phyloP scores from a whole-genome alignment of 129 eudicot species.

The Gnaphalium uliginosum region DNA sequence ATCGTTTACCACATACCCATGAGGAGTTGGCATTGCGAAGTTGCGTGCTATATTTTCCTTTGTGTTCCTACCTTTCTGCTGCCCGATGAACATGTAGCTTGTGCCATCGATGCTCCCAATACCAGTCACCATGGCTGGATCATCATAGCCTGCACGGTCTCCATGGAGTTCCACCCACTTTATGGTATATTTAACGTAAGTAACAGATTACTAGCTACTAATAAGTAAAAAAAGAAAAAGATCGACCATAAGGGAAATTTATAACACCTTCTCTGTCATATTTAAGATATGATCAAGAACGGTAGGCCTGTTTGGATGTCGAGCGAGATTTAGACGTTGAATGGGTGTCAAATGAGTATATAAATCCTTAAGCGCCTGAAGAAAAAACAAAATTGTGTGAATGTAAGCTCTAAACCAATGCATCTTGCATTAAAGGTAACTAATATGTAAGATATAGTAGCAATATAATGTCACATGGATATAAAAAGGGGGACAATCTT shows the following conservation, averaged over 20 bases:
- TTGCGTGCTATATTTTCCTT: not conserved
- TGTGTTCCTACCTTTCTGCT: not conserved
- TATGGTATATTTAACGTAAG: too few species aligned
- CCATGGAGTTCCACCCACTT: too few species aligned
- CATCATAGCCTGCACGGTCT: not conserved
- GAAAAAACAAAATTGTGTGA: too few species aligned
- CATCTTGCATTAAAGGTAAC: too few species aligned
- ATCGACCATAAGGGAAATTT: too few species aligned
- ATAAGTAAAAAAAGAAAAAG: too few species aligned
- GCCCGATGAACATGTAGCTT: not conserved
- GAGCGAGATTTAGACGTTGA: not conserved
- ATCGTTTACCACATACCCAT: not conserved
- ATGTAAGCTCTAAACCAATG: too few species aligned
- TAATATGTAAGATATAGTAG: too few species aligned
- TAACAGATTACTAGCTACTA: too few species aligned
- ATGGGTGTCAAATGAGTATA: not conserved
- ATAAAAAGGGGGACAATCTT: too few species aligned
- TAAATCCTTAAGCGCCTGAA: not conserved
- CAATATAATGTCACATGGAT: too few species aligned
- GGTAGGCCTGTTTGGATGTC: not conserved
- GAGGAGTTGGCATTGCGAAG: constrained; percentile 1
- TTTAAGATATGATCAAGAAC: not conserved
- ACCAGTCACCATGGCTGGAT: not conserved
- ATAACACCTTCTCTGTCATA: not conserved
- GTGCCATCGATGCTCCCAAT: not conserved